These are phyloP conservation scores for Alternaria triticina DNA, from an alignment of 2,329 filamentous ascomycete genomes.

Conservation along the genomic window DNA sequence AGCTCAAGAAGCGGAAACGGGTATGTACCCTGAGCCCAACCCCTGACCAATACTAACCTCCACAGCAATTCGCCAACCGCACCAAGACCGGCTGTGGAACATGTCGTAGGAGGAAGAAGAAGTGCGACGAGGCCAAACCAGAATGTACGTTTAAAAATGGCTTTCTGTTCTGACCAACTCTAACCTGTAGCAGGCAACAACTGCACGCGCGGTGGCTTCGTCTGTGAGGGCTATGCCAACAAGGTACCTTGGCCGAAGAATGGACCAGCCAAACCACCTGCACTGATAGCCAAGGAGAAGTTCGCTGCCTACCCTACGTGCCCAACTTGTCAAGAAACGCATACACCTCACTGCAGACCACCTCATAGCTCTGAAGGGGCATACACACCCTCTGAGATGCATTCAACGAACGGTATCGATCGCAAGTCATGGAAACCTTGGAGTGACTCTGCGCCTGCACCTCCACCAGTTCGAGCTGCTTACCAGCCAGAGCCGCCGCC, in stretches of 20 bases:
- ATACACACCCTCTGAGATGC: slow-evolving; percentile 28
- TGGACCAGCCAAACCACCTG: slow-evolving; percentile 66
- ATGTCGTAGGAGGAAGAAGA: slow-evolving; percentile 92
- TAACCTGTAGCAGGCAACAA: slow-evolving; percentile 63
- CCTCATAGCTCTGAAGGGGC: slow-evolving; percentile 7
- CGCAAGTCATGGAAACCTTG: slow-evolving; percentile 33
- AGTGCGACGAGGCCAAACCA: slow-evolving; percentile 93
- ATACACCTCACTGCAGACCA: slow-evolving; percentile 41
- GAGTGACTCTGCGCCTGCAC: slow-evolving; percentile 21
- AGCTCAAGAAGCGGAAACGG: slow-evolving; percentile 52
- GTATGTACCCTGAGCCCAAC: slow-evolving; percentile 47
- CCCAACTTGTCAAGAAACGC: slow-evolving; percentile 25
- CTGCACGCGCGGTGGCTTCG: slow-evolving; percentile 86
- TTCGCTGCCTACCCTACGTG: slow-evolving; percentile 30
- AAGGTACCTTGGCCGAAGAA: slow-evolving; percentile 80
- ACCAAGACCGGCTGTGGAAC: slow-evolving; percentile 97
- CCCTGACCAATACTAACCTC: slow-evolving; percentile 15
- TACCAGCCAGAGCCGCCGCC: slow-evolving; percentile 28
- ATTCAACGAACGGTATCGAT: slow-evolving; percentile 30
- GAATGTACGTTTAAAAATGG: slow-evolving; percentile 73
- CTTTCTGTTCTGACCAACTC: background rate
- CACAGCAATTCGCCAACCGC: slow-evolving; percentile 82
- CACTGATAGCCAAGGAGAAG: slow-evolving; percentile 81
- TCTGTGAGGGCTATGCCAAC: slow-evolving; percentile 88
- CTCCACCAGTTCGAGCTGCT: slow-evolving; percentile 29